Conservation (phyloP, 1,284 basidiomycete species). For the Butyriboletus appendiculatus region DNA sequence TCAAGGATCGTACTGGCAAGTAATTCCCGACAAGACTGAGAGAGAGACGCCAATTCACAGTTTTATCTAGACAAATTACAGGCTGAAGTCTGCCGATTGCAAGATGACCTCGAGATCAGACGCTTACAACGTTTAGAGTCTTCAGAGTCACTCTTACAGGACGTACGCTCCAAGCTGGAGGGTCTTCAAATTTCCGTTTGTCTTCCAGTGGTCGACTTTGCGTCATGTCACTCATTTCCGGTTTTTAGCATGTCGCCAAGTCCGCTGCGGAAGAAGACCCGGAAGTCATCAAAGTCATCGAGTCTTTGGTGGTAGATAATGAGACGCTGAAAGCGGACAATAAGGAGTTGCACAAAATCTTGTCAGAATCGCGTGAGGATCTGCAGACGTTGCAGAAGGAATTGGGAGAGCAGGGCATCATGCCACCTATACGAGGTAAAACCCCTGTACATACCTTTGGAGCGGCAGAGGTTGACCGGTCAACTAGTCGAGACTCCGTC, state of each 20-base stretch:
- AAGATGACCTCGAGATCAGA: constrained; percentile 65
- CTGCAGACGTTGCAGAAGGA: constrained; percentile 69
- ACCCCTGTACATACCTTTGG: not conserved
- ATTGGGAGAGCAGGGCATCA: constrained; percentile 67
- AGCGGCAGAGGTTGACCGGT: constrained; percentile 16
- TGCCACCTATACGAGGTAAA: constrained; percentile 43
- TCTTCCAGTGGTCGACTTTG: constrained; percentile 6
- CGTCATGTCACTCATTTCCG: constrained; percentile 12
- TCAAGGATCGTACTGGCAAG: constrained; percentile 65
- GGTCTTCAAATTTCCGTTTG: constrained; percentile 60
- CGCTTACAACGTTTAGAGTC: constrained; percentile 68
- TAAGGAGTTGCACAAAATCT: constrained; percentile 70
- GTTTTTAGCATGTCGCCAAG: constrained; percentile 44
- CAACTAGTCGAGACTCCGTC: constrained; percentile 41
- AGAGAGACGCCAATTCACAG: constrained; percentile 3
- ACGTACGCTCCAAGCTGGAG: constrained; percentile 69
- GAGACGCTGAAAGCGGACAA: constrained; percentile 81
- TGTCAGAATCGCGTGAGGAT: constrained; percentile 80
- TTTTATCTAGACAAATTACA: constrained; percentile 66
- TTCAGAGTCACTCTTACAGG: constrained; percentile 71
- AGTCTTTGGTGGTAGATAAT: constrained; percentile 82
- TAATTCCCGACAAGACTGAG: constrained; percentile 17
- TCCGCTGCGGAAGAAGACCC: constrained; percentile 48
- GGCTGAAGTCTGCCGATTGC: constrained; percentile 62
- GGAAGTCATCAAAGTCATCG: constrained; percentile 70